Evolutionary conservation across 2,329 filamentous ascomycete genomes (phyloP).

Genomic region (Stemphylium beticola): DNA sequence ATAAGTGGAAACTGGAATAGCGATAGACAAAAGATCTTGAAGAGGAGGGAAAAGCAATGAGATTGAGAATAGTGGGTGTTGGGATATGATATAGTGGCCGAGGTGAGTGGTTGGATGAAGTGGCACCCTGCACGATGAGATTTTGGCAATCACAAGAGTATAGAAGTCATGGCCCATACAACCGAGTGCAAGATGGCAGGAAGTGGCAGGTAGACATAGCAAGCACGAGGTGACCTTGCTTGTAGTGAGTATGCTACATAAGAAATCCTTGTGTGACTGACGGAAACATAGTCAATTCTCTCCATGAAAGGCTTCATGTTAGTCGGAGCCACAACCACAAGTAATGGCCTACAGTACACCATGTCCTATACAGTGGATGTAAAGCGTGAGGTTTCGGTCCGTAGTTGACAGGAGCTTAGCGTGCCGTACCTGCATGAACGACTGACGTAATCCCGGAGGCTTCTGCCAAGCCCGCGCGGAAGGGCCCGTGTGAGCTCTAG

Average conservation of each 20-base stretch:
- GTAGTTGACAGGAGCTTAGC: constrained; percentile 6
- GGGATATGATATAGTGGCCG: background rate
- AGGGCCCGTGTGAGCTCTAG: constrained; percentile 15
- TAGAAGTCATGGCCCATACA: constrained; percentile 4
- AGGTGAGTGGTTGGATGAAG: constrained; percentile 4
- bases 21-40: background rate
- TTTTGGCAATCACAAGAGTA: background rate
- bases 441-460: constrained; percentile 21
- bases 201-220: background rate
- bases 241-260: background rate
- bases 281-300: background rate
- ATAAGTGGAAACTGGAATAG: background rate
- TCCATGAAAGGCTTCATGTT: background rate
- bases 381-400: background rate
- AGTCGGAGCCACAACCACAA: background rate
- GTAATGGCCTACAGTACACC: background rate
- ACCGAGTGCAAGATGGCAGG: background rate
- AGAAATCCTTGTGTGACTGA: background rate
- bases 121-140: background rate
- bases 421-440: constrained; percentile 20
- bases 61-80: background rate
- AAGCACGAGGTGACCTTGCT: background rate
- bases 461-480: constrained; percentile 18
- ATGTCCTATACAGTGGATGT: background rate
- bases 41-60: background rate